Evolutionary conservation across 768 basidiomycete genomes (phyloP), one percentile per base, ranked within the genome.

Genomic region (Termitomyces sp.): DNA sequence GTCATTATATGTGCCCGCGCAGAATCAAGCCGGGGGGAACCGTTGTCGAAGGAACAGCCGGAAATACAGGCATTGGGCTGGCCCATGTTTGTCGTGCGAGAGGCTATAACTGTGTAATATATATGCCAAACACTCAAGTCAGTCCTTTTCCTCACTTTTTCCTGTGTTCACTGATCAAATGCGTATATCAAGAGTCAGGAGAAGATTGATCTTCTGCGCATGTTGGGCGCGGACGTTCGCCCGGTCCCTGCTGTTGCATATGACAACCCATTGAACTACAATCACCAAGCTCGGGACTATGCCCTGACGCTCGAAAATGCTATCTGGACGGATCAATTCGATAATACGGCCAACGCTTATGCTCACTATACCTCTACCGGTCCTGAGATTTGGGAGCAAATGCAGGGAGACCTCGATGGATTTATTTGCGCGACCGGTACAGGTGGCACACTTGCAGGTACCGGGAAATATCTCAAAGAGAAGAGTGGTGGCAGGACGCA

Each of bases 321-420:
- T 10, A 82, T 98, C 55, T 98, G 97, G 96, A 98, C 93, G 8
- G 82, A 99, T 75, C 97, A 99, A 72, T 98, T 99, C 66, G 96
- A 98, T 74, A 98, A 98, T 72, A 84, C 79, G 25, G 93, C 96
- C 19, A 99, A 99, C 68, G 84, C 95, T 16, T 64, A 85, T 21
- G 88, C 86, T 19, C 97, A 99, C 69, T 97, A 95, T 69, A 67
- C 76, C 39, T 84, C 93, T 4, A 99, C 96, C 3, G 97, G 96
- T 0, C 97, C 97, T 0, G 97, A 99, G 72, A 95, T 99, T 52
- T 97, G 93, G 93, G 82, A 83, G 52, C 96, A 98, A 70, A 93
- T 85, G 2, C 63, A 76, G 37, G 93, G 91, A 2, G 74, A 79
- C 14, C 57, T 98, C 1, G 89, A 97, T 65, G 97, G 79, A n/a